Evolutionary conservation across 2,329 filamentous ascomycete species (phyloP), one percentile per base, ranked within the genome.

Genomic region (Trichoderma simmonsii): DNA sequence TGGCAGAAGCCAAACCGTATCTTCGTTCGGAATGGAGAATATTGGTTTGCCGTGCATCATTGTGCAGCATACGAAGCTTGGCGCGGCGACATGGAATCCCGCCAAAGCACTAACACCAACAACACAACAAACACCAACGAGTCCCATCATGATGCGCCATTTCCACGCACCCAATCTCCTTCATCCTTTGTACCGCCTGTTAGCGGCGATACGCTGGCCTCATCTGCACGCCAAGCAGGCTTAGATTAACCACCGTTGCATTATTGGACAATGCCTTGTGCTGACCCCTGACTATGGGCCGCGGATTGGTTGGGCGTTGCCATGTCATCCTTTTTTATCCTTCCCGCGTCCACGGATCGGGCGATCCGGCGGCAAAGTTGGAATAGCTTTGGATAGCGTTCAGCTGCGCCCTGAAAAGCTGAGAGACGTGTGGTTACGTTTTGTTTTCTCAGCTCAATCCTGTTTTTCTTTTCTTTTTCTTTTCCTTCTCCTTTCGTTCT

Each of bases 321-420:
- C 57, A 21, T 54, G 56, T 28, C 39, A 32, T 60, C 57, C 62
- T 61, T 69, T 62, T 70, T 62, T 36, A 51, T 61, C 56, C 39
- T 62, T 61, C 54, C 70, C 68, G 68, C 32, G 59, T 64, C 36
- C 28, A 26, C 68, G 59, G 68, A 71, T 71, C 68, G 60, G 60
- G 60, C 68, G 60, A 71, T 56, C 59, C 68, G 68, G 68, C 68
- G 68, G 68, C 68, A 64, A 69, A 28, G 57, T 24, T 62, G 57
- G 39, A n/a, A 54, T 62, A 61, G 66, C 57, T 62, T 24, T 36
- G 66, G 43, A 62, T 61, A 64, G 43, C 24, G 60, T 64, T 57
- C 68, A 71, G 68, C 68, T 71, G 66, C 68, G 68, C 59, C 68
- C 68, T 71, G 60, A 71, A 60, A 9, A 43, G 68, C 59, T 64